Evolutionary conservation across 441 rosid genomes (phyloP), one percentile per base, ranked within the genome.

Genomic region (Erysimum pusillum): DNA sequence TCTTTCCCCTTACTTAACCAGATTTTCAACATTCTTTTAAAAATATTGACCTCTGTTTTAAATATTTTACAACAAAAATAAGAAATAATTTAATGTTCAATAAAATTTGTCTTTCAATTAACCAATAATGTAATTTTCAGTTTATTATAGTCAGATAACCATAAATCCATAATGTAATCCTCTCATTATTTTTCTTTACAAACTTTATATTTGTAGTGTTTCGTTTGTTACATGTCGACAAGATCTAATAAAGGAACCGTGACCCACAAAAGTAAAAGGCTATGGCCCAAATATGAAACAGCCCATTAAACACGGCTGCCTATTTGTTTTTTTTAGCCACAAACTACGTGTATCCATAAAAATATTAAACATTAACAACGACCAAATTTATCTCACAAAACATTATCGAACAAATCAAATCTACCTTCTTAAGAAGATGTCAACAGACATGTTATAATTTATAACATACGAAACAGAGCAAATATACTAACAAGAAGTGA

Each of bases 281-380:
- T 49, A 39, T 67, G 36, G 45, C 73, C 79, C 79, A 39, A 31
- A 13, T 0, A 28, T 4, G 1, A 5, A 48, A 48, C 0, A 39
- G 68, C 62, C 68, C 74, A 75, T 45, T 56, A 74, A 64, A 53
- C 4, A 65, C 4, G 4, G 22, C 63, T 6, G 35, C 69, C 15
- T 4, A 39, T 36, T 67, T 34, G 32, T 45, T 36, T 45, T 17
- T 31, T 54, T 9, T 14, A 20, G 35, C 35, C 59, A 20, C 57
- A 11, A 11, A 20, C 8, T 18, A 18, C 3, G 11, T 18, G 17
- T 8, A n/a, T 32, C 41, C 12, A 11, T 20, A 22, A 7, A 14
- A 31, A 31, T 10, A 28, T 25, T n/a, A 6, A 7, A 39, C 66
- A 62, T 62, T 41, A 62, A 34, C 3, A 25, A 13, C 32, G 15